Conservation (phyloP, 2,329 filamentous ascomycete species). For the Aureobasidium sp. region DNA sequence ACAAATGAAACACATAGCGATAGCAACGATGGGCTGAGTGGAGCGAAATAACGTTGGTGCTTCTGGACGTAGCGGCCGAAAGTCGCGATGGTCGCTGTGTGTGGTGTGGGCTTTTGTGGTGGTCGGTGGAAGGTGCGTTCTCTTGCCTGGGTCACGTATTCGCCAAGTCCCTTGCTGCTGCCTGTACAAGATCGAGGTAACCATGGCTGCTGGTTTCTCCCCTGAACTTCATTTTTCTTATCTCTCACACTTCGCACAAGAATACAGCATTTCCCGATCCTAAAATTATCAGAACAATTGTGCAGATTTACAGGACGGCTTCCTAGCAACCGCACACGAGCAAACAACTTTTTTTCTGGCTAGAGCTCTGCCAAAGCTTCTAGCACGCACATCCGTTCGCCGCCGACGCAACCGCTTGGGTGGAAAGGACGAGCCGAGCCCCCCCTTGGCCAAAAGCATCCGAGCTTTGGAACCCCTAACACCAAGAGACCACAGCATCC, state of each 20-base stretch:
- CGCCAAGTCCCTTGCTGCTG: slow-evolving; percentile 15
- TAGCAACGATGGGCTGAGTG: slow-evolving; percentile 10
- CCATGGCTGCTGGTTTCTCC: not conserved
- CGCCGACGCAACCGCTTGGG: slow-evolving; percentile 13
- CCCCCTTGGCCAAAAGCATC: slow-evolving; percentile 5
- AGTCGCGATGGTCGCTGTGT: not conserved
- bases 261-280: not conserved
- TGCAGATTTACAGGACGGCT: not conserved
- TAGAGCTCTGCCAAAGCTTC: slow-evolving; percentile 8
- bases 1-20: slow-evolving; percentile 9
- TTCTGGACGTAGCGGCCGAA: slow-evolving; percentile 8
- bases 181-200: slow-evolving; percentile 2
- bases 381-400: slow-evolving; percentile 11
- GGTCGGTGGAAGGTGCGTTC: slow-evolving; percentile 2
- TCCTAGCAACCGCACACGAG: not conserved
- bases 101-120: not conserved
- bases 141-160: not conserved
- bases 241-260: not conserved
- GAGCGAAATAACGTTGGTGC: slow-evolving; percentile 13
- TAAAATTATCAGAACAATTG: slow-evolving; percentile 6
- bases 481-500: slow-evolving; percentile 7
- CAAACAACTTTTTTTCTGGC: slow-evolving; percentile 10
- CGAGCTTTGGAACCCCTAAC: slow-evolving; percentile 14
- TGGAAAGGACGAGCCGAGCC: not conserved
- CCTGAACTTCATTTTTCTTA: not conserved